Evolutionary conservation across 257 asterid genomes (phyloP).

Genomic region (Capsicum rhomboideum): DNA sequence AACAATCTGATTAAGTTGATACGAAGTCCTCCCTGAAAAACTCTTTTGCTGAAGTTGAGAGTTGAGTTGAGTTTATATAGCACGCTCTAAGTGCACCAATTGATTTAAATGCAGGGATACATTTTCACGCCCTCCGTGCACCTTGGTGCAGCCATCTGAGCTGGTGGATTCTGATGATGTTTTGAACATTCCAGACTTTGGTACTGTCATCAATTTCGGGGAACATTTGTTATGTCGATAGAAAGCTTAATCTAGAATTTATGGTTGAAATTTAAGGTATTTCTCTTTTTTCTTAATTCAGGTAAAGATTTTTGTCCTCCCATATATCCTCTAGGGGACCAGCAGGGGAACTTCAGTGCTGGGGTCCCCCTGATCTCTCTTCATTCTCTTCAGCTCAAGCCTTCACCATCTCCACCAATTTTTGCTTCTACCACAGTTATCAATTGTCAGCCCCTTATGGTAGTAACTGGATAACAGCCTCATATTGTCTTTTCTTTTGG

Average conservation of each 20-base stretch:
- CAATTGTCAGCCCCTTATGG: slow-evolving; percentile 88
- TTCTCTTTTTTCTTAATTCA: slow-evolving; percentile 25
- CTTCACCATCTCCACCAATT: slow-evolving; percentile 81
- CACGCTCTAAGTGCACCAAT: background rate
- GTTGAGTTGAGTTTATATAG: background rate
- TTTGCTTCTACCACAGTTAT: slow-evolving; percentile 81
- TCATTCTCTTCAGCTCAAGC: slow-evolving; percentile 73
- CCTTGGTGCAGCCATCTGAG: slow-evolving; percentile 87
- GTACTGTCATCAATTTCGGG: slow-evolving; percentile 26
- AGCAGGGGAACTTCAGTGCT: slow-evolving; percentile 46
- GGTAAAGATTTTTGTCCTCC: slow-evolving; percentile 81
- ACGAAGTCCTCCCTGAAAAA: background rate
- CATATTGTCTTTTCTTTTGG: background rate
- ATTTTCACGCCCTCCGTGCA: slow-evolving; percentile 87
- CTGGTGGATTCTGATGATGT: slow-evolving; percentile 36
- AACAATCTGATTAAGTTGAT: background rate
- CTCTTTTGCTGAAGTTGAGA: background rate
- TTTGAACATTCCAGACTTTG: slow-evolving; percentile 63
- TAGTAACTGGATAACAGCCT: slow-evolving; percentile 7
- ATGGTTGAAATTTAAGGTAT: slow-evolving; percentile 11
- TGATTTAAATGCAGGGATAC: slow-evolving; percentile 71
- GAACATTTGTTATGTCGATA: slow-evolving; percentile 4
- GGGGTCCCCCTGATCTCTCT: slow-evolving; percentile 67
- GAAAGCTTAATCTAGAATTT: slow-evolving; percentile 11
- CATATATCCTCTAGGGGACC: slow-evolving; percentile 85